phyloP scores from a whole-genome alignment of 129 eudicot species.

The Escallonia herrerae region DNA sequence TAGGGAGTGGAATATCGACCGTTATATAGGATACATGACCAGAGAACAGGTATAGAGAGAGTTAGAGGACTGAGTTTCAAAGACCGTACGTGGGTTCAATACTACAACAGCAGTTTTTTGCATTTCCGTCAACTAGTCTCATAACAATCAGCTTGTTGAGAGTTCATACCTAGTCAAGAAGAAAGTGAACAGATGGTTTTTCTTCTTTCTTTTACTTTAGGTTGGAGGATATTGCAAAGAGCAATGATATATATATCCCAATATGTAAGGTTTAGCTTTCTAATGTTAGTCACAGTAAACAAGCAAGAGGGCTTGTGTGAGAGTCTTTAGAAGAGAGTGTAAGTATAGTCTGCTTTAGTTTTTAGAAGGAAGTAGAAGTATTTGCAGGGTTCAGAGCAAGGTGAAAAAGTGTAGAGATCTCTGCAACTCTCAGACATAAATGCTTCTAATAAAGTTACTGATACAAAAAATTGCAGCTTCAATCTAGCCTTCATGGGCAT shows the following conservation, averaged over 20 bases:
- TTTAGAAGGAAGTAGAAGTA: constrained; percentile 13
- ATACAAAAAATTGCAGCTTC: neutral
- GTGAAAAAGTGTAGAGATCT: constrained; percentile 16
- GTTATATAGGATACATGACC: constrained; percentile 33
- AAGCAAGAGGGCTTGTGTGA: constrained; percentile 2
- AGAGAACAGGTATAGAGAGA: constrained; percentile 34
- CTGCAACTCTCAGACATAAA: constrained; percentile 6
- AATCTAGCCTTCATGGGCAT: neutral
- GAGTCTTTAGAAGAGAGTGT: constrained; percentile 7
- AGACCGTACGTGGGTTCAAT: constrained; percentile 23
- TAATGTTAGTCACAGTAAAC: constrained; percentile 3
- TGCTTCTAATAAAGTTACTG: neutral
- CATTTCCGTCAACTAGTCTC: constrained; percentile 8
- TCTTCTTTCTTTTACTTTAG: constrained; percentile 10
- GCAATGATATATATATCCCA: constrained; percentile 3
- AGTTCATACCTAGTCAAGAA: constrained; percentile 1
- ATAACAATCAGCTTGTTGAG: neutral
- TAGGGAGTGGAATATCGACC: constrained; percentile 46
- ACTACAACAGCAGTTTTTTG: constrained; percentile 17
- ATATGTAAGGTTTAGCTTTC: neutral
- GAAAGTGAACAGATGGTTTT: constrained; percentile 10
- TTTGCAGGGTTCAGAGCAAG: constrained; percentile 11
- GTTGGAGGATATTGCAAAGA: constrained; percentile 15
- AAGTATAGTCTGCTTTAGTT: constrained; percentile 14
- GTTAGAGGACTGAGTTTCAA: constrained; percentile 20